Conservation (phyloP, 2,329 filamentous ascomycete genomes). For the Elsinoe batatas region DNA sequence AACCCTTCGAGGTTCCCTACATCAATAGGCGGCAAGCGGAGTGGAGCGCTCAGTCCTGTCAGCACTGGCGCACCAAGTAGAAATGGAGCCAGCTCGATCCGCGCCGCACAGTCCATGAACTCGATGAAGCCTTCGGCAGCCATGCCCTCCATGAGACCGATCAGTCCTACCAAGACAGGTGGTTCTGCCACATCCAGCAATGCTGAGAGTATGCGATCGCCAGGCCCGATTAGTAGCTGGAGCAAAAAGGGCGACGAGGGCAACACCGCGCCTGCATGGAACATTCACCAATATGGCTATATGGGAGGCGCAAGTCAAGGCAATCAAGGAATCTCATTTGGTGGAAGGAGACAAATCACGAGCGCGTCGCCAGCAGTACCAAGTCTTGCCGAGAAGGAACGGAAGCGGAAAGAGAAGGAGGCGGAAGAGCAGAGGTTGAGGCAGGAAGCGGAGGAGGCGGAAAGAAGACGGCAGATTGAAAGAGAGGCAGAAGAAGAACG, state of each 20-base stretch:
- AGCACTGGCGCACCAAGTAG: constrained; percentile 21
- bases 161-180: constrained; percentile 40
- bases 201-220: constrained; percentile 38
- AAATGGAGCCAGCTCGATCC: neutral
- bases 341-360: constrained; percentile 85
- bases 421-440: constrained; percentile 45
- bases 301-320: constrained; percentile 96
- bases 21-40: constrained; percentile 63
- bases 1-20: constrained; percentile 66
- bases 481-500: constrained; percentile 56
- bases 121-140: constrained; percentile 19
- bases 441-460: constrained; percentile 42
- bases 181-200: constrained; percentile 50
- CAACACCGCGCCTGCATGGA: constrained; percentile 83
- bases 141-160: constrained; percentile 25
- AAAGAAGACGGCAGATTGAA: constrained; percentile 39
- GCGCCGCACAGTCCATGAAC: constrained; percentile 3
- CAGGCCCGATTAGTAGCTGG: constrained; percentile 71
- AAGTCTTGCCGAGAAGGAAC: constrained; percentile 75
- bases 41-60: constrained; percentile 35
- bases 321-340: constrained; percentile 88
- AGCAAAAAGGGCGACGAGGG: constrained; percentile 75
- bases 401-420: constrained; percentile 47
- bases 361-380: constrained; percentile 70
- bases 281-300: constrained; percentile 96